phyloP scores from a whole-genome alignment of 2,329 filamentous ascomycete genomes.

The Aspergillus piperis region DNA sequence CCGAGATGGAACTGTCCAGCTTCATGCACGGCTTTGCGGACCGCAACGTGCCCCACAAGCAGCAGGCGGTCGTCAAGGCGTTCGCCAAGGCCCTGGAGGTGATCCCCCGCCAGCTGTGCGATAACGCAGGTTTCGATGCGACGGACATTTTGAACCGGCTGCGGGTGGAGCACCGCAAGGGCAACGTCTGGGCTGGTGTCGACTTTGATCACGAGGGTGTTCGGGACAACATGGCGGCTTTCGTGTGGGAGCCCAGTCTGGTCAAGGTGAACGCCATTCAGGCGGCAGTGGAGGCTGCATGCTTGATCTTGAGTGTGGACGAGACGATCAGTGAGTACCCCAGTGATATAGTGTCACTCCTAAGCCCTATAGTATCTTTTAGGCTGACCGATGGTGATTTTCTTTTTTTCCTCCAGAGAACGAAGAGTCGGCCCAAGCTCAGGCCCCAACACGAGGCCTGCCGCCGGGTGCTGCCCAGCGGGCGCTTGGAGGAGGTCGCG shows the following conservation, averaged over 20 bases:
- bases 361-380: background rate
- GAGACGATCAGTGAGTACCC: conserved; percentile 79
- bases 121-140: conserved; percentile 97
- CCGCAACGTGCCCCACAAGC: conserved; percentile 89
- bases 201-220: conserved; percentile 93
- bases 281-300: conserved; percentile 91
- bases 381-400: conserved; percentile 19
- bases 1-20: conserved; percentile 94
- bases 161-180: conserved; percentile 93
- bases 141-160: conserved; percentile 97
- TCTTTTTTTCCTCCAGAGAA: conserved; percentile 59
- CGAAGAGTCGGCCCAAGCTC: conserved; percentile 84
- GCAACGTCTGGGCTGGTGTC: conserved; percentile 90
- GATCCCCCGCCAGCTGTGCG: conserved; percentile 93
- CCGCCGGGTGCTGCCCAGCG: conserved; percentile 85
- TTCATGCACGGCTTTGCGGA: conserved; percentile 93
- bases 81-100: conserved; percentile 97
- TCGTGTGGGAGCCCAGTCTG: conserved; percentile 95
- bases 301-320: conserved; percentile 92
- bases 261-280: conserved; percentile 98
- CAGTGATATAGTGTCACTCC: background rate
- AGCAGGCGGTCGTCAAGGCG: conserved; percentile 95
- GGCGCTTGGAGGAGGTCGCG: conserved; percentile 80
- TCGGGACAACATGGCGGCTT: conserved; percentile 88
- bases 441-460: conserved; percentile 73